These are phyloP conservation scores for Raphidocelis subcapitata DNA, from an alignment of 139 green algal genomes.

Conservation along the genomic window DNA sequence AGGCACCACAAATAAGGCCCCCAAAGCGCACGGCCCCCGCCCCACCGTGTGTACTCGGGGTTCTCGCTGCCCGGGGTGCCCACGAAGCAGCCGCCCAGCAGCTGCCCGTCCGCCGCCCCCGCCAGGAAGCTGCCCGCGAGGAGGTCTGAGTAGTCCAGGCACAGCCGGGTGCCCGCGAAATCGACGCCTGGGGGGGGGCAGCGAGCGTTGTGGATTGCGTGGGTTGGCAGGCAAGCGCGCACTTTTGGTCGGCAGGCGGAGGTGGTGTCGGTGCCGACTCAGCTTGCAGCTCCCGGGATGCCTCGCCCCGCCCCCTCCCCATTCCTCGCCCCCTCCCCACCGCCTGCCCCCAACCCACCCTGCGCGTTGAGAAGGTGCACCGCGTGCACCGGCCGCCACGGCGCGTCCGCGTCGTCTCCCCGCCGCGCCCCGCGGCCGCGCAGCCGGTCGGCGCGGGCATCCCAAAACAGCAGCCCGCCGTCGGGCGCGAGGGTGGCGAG, in stretches of 20 bases:
- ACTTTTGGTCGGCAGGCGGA: too few relatives aligned
- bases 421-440: slow-evolving; percentile 59
- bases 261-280: too few relatives aligned
- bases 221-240: too few relatives aligned
- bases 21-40: too few relatives aligned
- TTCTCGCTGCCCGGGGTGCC: slow-evolving; percentile 35
- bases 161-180: slow-evolving; percentile 48
- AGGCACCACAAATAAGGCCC: too few relatives aligned
- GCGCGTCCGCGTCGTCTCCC: slow-evolving; percentile 52
- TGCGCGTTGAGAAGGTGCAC: slow-evolving; percentile 64
- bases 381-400: slow-evolving; percentile 70
- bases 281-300: too few relatives aligned
- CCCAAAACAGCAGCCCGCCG: slow-evolving; percentile 77
- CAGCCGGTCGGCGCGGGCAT: slow-evolving; percentile 68
- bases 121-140: slow-evolving; percentile 51
- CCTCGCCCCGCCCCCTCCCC: too few relatives aligned
- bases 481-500: too few relatives aligned
- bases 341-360: slow-evolving; percentile 30
- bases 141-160: slow-evolving; percentile 39
- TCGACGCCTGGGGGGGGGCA: slow-evolving; percentile 42
- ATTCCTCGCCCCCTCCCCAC: too few relatives aligned
- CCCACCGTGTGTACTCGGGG: too few relatives aligned
- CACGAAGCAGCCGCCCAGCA: slow-evolving; percentile 59
- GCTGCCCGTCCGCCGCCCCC: slow-evolving; percentile 64
- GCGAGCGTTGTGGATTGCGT: neutral